Evolutionary conservation across 2,329 filamentous ascomycete species (phyloP).

Genomic region (Samsoniella hepiali): DNA sequence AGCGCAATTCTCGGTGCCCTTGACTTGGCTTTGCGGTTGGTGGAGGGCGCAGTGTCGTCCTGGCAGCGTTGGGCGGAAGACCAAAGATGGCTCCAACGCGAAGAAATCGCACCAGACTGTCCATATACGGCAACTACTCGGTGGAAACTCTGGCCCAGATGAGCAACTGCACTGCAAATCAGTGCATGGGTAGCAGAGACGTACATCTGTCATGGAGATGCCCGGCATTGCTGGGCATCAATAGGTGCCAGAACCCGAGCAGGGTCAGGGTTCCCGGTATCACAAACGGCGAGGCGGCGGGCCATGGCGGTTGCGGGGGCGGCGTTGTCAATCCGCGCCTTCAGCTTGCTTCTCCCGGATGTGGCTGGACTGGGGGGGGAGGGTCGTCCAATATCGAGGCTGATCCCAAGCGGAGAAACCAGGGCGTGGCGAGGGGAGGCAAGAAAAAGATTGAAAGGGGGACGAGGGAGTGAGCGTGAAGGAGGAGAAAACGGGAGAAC

Average conservation of each 20-base stretch:
- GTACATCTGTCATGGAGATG: background rate
- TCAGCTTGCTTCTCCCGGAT: background rate
- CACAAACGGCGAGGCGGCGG: background rate
- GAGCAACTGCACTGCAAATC: background rate
- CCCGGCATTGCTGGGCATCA: background rate
- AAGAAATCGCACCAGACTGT: background rate
- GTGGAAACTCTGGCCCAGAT: background rate
- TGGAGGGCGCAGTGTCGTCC: background rate
- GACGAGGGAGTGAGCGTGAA: background rate
- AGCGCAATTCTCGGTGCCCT: background rate
- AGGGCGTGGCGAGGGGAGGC: slow-evolving; percentile 4
- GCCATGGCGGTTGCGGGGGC: background rate
- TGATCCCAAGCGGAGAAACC: background rate
- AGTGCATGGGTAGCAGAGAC: background rate
- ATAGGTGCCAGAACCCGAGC: background rate
- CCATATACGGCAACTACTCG: background rate
- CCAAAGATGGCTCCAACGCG: background rate
- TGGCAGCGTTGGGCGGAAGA: background rate
- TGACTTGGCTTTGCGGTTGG: background rate
- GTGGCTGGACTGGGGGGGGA: background rate
- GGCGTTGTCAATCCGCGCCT: background rate
- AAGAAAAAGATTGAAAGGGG: background rate
- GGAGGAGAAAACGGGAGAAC: background rate
- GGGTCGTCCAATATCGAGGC: background rate
- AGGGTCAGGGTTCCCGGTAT: background rate